Evolutionary conservation across 1,139 yeast species (phyloP), one percentile per base, ranked within the genome.

Genomic region (Kodamaea sp.): DNA sequence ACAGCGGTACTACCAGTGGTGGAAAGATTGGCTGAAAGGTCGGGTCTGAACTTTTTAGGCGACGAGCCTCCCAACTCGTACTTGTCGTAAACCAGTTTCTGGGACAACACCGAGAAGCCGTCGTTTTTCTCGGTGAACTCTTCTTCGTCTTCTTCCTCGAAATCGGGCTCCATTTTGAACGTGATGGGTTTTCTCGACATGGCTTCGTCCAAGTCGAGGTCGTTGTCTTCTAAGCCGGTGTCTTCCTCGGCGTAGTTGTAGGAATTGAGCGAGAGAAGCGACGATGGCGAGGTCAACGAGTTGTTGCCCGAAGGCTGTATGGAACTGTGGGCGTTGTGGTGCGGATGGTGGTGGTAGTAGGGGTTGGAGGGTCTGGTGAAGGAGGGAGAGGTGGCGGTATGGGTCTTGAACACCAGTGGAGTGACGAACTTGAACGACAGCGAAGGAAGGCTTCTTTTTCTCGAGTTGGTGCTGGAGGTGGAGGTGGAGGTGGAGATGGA

Each of bases 251-350:
- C 50, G 41, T 57, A 55, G 35, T 48, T 46, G 41, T 51, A 58
- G 21, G 66, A 58, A 35, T 57, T 61, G 34, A 65, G 53, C 18
- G 64, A 56, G 25, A 65, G 53, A 26, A 65, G 52, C 22, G 68
- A 61, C 24, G 63, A 56, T 9, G 70, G 70, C 16, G 67, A 60
- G 2, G 70, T 61, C 38, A 64, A 53, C 24, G 60, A 53, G 24
- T 46, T 46, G 44, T 46, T 35, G 31, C 48, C 31, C 28, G 43
- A 29, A 29, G 35, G 22, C 18, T 29, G 29, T 16, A 29, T 13
- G 5, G 38, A 21, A 31, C 20, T 26, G 11, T 37, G 28, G 39
- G 35, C 34, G 27, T 27, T 26, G 38, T 28, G 15, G 28, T 26
- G 22, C 14, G 27, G 36, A 24, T 25, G 26, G 31, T 37, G 26